phyloP scores from a whole-genome alignment of 306 rosid genomes.

The Pachyrhizus erosus region DNA sequence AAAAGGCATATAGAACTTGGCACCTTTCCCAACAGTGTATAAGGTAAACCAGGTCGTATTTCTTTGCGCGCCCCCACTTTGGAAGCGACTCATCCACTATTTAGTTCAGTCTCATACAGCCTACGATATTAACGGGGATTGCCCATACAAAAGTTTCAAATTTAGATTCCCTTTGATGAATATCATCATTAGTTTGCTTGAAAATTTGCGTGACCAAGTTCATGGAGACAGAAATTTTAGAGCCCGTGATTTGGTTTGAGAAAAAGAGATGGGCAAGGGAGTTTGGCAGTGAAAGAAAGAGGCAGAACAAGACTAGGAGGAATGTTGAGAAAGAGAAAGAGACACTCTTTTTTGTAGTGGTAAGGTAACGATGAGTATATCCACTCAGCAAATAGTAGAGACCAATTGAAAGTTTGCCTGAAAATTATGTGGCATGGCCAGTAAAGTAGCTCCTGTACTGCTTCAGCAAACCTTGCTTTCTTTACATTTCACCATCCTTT shows the following conservation, averaged over 20 bases:
- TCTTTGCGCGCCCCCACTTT: constrained; percentile 32
- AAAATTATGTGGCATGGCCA: constrained; percentile 48
- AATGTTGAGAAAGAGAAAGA: constrained; percentile 44
- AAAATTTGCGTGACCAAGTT: constrained; percentile 68
- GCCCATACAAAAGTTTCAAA: background rate
- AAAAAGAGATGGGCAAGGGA: constrained; percentile 38
- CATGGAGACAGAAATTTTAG: constrained; percentile 83
- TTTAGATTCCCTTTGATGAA: constrained; percentile 27
- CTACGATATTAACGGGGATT: background rate
- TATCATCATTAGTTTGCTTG: constrained; percentile 57
- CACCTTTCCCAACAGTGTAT: constrained; percentile 14
- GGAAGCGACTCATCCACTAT: background rate
- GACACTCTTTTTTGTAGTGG: constrained; percentile 56
- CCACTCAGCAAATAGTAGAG: constrained; percentile 55
- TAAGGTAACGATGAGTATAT: constrained; percentile 67
- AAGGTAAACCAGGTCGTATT: background rate
- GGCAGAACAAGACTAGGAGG: constrained; percentile 36
- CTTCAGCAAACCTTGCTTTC: constrained; percentile 36
- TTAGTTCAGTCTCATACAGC: background rate
- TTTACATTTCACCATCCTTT: constrained; percentile 42
- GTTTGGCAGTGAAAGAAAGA: constrained; percentile 58
- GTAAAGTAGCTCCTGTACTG: constrained; percentile 43
- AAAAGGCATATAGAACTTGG: constrained; percentile 5
- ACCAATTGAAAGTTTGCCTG: constrained; percentile 45
- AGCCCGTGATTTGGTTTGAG: constrained; percentile 63